Conservation (phyloP, 1,139 yeast species). For the Candida neerlandica region DNA sequence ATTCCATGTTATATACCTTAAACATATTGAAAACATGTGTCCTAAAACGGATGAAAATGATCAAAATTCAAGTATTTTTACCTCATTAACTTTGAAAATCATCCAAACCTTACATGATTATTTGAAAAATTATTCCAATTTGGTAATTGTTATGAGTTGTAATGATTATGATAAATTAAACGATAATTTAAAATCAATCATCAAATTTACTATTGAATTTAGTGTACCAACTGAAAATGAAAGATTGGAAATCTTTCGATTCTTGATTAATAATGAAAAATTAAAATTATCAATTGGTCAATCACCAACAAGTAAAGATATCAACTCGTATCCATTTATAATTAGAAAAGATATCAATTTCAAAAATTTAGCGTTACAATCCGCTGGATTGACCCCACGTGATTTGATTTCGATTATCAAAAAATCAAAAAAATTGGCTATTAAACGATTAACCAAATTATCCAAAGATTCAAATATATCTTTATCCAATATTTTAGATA, state of each 20-base stretch:
- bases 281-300: neutral
- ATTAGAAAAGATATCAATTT: slow-evolving; percentile 59
- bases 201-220: slow-evolving; percentile 77
- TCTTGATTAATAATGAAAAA: slow-evolving; percentile 38
- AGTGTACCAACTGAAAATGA: slow-evolving; percentile 81
- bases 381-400: slow-evolving; percentile 90
- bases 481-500: slow-evolving; percentile 30
- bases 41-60: slow-evolving; percentile 65
- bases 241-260: slow-evolving; percentile 62
- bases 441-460: slow-evolving; percentile 47
- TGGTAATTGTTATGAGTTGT: slow-evolving; percentile 68
- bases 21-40: slow-evolving; percentile 76
- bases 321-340: slow-evolving; percentile 25
- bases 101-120: slow-evolving; percentile 62
- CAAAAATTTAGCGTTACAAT: slow-evolving; percentile 70
- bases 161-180: slow-evolving; percentile 73
- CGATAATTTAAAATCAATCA: slow-evolving; percentile 63
- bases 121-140: slow-evolving; percentile 34
- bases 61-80: slow-evolving; percentile 57
- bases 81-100: slow-evolving; percentile 62
- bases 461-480: slow-evolving; percentile 19
- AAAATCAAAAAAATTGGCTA: slow-evolving; percentile 61
- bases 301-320: slow-evolving; percentile 14
- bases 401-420: slow-evolving; percentile 76
- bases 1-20: slow-evolving; percentile 55